Evolutionary conservation across 1,139 yeast genomes (phyloP).

Genomic region (Nakaseomyces kungkrabaensis): DNA sequence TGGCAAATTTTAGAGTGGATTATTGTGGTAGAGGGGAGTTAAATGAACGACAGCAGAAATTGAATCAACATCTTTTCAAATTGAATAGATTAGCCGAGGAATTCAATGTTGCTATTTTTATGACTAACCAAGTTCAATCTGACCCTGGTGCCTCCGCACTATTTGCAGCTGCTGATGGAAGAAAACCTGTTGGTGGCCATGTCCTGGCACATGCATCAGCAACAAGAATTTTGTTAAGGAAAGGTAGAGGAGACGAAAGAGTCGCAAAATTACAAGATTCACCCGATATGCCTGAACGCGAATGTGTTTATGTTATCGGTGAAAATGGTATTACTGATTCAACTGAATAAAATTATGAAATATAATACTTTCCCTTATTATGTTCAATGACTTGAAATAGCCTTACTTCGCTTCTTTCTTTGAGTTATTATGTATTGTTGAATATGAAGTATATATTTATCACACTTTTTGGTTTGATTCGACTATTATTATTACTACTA

Average conservation of each 20-base stretch:
- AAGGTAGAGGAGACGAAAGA: constrained; percentile 57
- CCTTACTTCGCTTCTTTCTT: too few species aligned
- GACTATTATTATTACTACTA: too few species aligned
- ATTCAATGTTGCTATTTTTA: constrained; percentile 47
- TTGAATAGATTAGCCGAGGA: constrained; percentile 48
- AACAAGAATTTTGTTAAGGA: constrained; percentile 45
- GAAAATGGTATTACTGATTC: constrained; percentile 47
- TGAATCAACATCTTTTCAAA: constrained; percentile 47
- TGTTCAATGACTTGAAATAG: too few species aligned
- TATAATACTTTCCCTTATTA: too few species aligned
- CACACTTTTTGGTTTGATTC: too few species aligned
- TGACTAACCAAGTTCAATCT: constrained; percentile 58
- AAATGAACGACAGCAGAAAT: constrained; percentile 50
- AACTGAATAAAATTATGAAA: constrained; percentile 19
- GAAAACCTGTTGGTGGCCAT: constrained; percentile 60
- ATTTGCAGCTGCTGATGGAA: constrained; percentile 55
- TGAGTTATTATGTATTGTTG: too few species aligned
- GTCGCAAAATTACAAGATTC: constrained; percentile 55
- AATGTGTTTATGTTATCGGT: constrained; percentile 44
- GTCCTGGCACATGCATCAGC: constrained; percentile 58
- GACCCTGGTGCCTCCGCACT: constrained; percentile 60
- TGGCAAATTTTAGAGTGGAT: constrained; percentile 56
- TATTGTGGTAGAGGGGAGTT: constrained; percentile 52
- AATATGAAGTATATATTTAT: too few species aligned
- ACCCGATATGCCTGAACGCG: constrained; percentile 54